phyloP scores from a whole-genome alignment of 2,329 filamentous ascomycete species.

The Lecanicillium sp. region DNA sequence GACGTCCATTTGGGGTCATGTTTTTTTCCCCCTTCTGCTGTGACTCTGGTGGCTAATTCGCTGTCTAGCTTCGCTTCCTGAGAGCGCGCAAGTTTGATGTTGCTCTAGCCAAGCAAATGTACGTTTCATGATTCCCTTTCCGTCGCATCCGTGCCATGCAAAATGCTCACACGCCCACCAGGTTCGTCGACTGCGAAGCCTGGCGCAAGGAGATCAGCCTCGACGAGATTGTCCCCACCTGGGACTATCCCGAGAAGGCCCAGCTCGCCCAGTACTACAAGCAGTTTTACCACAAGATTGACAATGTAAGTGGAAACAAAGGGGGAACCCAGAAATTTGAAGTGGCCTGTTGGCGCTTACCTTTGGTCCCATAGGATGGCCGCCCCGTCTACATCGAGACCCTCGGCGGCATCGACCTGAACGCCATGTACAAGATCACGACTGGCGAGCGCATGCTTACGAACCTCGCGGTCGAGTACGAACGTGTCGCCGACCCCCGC shows the following conservation, averaged over 20 bases:
- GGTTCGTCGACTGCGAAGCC: slow-evolving; percentile 85
- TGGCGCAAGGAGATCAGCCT: slow-evolving; percentile 86
- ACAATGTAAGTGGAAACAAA: slow-evolving; percentile 49
- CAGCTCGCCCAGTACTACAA: slow-evolving; percentile 88
- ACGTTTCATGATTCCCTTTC: slow-evolving; percentile 23
- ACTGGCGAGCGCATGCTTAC: slow-evolving; percentile 87
- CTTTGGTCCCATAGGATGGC: slow-evolving; percentile 59
- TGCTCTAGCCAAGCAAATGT: slow-evolving; percentile 79
- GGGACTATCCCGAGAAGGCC: slow-evolving; percentile 80
- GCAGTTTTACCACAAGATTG: slow-evolving; percentile 98
- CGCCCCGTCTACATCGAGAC: slow-evolving; percentile 96
- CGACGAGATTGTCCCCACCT: slow-evolving; percentile 70
- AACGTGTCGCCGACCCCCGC: slow-evolving; percentile 87
- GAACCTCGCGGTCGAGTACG: slow-evolving; percentile 96
- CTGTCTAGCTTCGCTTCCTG: slow-evolving; percentile 69
- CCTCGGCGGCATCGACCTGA: slow-evolving; percentile 86
- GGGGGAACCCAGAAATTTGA: background rate
- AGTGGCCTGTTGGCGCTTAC: too few species aligned
- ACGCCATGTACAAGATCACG: slow-evolving; percentile 87
- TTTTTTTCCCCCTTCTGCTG: background rate
- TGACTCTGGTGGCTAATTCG: background rate
- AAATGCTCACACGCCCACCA: slow-evolving; percentile 28
- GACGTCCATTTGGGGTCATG: slow-evolving; percentile 6
- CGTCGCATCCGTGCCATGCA: slow-evolving; percentile 9
- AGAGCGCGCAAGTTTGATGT: slow-evolving; percentile 95